Evolutionary conservation across 441 rosid genomes (phyloP).

Genomic region (Oxalis stricta): DNA sequence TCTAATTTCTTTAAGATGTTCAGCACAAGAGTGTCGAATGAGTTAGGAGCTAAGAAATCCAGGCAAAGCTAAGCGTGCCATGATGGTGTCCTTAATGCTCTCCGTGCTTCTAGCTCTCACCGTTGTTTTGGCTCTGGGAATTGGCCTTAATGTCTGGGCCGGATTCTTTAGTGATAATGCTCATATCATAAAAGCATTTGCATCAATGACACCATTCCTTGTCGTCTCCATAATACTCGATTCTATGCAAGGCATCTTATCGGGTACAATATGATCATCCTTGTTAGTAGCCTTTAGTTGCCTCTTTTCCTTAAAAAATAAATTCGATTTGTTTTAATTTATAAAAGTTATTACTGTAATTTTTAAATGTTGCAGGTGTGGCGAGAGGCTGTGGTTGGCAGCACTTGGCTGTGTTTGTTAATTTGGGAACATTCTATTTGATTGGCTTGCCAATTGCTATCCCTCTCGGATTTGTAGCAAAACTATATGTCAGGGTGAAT

Average conservation of each 20-base stretch:
- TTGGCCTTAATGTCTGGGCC: slow-evolving; percentile 56
- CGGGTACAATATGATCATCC: slow-evolving; percentile 30
- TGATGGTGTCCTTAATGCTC: slow-evolving; percentile 36
- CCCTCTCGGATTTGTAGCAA: slow-evolving; percentile 33
- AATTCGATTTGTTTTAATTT: no score
- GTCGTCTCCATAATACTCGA: slow-evolving; percentile 40
- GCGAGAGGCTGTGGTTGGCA: slow-evolving; percentile 73
- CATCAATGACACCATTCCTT: slow-evolving; percentile 43
- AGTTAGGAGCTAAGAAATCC: slow-evolving; percentile 54
- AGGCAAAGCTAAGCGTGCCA: slow-evolving; percentile 45
- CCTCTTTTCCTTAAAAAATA: background rate
- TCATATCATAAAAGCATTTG: slow-evolving; percentile 25
- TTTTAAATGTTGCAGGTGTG: slow-evolving; percentile 25
- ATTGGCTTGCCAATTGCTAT: slow-evolving; percentile 41
- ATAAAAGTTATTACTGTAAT: background rate
- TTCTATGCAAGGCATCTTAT: slow-evolving; percentile 49
- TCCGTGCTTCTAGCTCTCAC: slow-evolving; percentile 33
- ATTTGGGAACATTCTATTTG: slow-evolving; percentile 32
- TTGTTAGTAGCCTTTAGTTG: background rate
- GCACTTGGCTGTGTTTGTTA: slow-evolving; percentile 25
- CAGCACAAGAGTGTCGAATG: slow-evolving; percentile 73
- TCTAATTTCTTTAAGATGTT: no score
- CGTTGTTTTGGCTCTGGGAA: slow-evolving; percentile 24
- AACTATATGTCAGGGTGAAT: slow-evolving; percentile 33
- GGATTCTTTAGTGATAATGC: slow-evolving; percentile 36